Conservation (phyloP, 192 early-diverging fungal species). For the Phycomyces blakesleeanus region DNA sequence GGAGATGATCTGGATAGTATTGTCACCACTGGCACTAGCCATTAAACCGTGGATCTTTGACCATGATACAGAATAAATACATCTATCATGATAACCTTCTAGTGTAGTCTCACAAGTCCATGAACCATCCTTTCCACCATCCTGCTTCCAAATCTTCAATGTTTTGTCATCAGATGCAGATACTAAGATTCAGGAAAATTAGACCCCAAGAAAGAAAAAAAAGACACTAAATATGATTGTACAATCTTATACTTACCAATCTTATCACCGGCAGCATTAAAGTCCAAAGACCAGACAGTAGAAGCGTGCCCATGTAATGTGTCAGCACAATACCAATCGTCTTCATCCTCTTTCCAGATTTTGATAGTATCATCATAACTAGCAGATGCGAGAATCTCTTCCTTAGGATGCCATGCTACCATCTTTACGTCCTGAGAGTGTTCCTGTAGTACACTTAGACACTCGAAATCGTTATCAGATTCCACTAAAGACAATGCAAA, state of each 20-base stretch:
- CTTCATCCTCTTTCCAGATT: slow-evolving; percentile 92
- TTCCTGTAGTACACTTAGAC: slow-evolving; percentile 90
- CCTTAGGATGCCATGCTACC: slow-evolving; percentile 86
- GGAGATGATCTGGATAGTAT: slow-evolving; percentile 65
- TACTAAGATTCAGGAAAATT: slow-evolving; percentile 30
- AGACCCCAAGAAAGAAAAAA: background rate
- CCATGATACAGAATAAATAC: slow-evolving; percentile 94
- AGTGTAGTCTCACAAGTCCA: slow-evolving; percentile 67
- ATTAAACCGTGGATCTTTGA: slow-evolving; percentile 66
- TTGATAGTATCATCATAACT: slow-evolving; percentile 94
- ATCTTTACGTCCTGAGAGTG: slow-evolving; percentile 96
- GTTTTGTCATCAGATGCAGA: slow-evolving; percentile 89
- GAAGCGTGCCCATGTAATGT: slow-evolving; percentile 82
- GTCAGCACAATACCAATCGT: slow-evolving; percentile 93
- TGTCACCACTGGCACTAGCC: slow-evolving; percentile 84
- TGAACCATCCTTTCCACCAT: slow-evolving; percentile 48
- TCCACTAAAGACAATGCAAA: slow-evolving; percentile 24
- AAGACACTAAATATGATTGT: no score
- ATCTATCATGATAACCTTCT: slow-evolving; percentile 71
- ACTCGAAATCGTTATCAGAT: slow-evolving; percentile 92
- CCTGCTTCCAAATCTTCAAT: slow-evolving; percentile 73
- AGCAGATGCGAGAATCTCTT: slow-evolving; percentile 82
- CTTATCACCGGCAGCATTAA: slow-evolving; percentile 61
- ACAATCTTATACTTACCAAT: slow-evolving; percentile 33
- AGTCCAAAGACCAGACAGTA: slow-evolving; percentile 94